Conservation (phyloP, 2,329 filamentous ascomycete species). For the Fusarium siculi region DNA sequence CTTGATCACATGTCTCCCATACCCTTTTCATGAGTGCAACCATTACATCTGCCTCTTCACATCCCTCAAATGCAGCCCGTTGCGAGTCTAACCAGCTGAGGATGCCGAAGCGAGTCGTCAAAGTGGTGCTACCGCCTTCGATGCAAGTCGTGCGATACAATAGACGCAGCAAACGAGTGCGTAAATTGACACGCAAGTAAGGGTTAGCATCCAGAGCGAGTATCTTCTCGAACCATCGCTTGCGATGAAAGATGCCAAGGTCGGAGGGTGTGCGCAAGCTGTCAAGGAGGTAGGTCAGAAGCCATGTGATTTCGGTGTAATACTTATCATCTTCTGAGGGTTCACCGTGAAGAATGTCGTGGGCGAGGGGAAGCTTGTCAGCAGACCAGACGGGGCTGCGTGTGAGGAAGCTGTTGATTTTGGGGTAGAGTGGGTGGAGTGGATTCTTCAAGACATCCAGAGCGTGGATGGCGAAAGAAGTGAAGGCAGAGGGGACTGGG, state of each 20-base stretch:
- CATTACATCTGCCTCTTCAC: slow-evolving; percentile 61
- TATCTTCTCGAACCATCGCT: slow-evolving; percentile 78
- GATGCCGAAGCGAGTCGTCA: slow-evolving; percentile 80
- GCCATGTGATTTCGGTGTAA: slow-evolving; percentile 79
- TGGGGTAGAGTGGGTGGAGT: slow-evolving; percentile 83
- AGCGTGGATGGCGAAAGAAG: slow-evolving; percentile 78
- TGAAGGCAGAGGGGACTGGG: slow-evolving; percentile 77
- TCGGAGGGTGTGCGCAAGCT: slow-evolving; percentile 70
- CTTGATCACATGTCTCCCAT: slow-evolving; percentile 73
- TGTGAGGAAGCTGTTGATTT: slow-evolving; percentile 86
- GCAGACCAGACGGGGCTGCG: slow-evolving; percentile 80
- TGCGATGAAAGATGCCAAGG: slow-evolving; percentile 68
- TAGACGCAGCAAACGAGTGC: slow-evolving; percentile 69
- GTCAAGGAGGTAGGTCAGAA: slow-evolving; percentile 76
- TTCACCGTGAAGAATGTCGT: slow-evolving; percentile 69
- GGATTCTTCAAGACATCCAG: slow-evolving; percentile 79
- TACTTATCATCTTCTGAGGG: slow-evolving; percentile 79
- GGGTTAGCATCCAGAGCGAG: slow-evolving; percentile 76
- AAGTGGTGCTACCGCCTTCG: slow-evolving; percentile 79
- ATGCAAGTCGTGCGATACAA: slow-evolving; percentile 75
- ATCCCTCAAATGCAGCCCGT: slow-evolving; percentile 54
- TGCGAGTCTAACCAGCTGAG: slow-evolving; percentile 79
- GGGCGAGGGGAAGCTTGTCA: slow-evolving; percentile 77
- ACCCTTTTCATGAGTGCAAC: slow-evolving; percentile 67
- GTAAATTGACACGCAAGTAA: slow-evolving; percentile 67